Evolutionary conservation across 257 asterid genomes (phyloP).

Genomic region (Nicotiana tomentosiformis): DNA sequence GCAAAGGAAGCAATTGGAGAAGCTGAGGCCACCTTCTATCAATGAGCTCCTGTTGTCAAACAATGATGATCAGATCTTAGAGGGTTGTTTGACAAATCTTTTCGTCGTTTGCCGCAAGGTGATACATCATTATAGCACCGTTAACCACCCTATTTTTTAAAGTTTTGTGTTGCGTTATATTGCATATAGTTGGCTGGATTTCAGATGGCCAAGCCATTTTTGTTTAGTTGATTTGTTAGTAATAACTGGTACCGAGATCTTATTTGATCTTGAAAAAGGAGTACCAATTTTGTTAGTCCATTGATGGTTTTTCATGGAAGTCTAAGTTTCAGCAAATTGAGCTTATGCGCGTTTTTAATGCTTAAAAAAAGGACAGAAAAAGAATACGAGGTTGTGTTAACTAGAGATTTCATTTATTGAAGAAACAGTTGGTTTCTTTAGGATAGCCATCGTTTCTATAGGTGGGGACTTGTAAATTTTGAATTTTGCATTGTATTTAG

Average conservation of each 20-base stretch:
- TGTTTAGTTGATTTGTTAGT: neutral
- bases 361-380: neutral
- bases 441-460: neutral
- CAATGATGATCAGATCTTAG: conserved; percentile 77
- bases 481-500: neutral
- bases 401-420: conserved; percentile 3
- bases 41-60: conserved; percentile 73
- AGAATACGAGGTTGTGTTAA: neutral
- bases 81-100: conserved; percentile 79
- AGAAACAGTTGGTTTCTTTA: neutral
- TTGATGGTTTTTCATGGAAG: neutral
- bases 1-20: conserved; percentile 76
- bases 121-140: neutral
- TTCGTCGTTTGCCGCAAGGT: conserved; percentile 74
- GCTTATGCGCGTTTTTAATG: neutral
- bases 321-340: neutral
- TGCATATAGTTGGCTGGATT: neutral
- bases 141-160: neutral
- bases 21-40: conserved; percentile 78
- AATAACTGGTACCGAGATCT: neutral
- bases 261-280: neutral
- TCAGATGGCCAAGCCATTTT: neutral
- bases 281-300: neutral
- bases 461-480: neutral
- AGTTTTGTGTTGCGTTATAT: neutral